Evolutionary conservation across 441 rosid species (phyloP), one percentile per base, ranked within the genome.

Genomic region (Raphanus hybrid): DNA sequence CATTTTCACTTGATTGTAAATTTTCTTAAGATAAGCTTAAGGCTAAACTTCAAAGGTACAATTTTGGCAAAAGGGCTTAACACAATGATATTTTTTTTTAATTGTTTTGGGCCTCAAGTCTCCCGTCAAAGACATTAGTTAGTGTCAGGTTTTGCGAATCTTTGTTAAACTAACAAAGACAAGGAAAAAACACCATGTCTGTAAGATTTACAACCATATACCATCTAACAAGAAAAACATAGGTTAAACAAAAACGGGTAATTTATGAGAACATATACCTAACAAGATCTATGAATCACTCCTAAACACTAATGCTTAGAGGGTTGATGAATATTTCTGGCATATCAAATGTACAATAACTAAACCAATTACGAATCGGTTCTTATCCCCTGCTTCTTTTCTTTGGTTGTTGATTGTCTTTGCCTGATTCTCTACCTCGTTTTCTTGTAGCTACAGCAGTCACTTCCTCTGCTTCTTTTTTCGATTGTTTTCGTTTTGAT

Each of bases 401-500:
- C 50, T 54, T 80, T 66, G 78, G 77, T 35, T 75, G 87, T 78
- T 85, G 84, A 76, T 80, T 73, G 4, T 86, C 48, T 55, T 79
- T 69, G 52, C 67, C 60, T 3, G 67, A 35, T 16, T 83, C 88
- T 37, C 86, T 83, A 3, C 83, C 75, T 11, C 88, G 90, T 80
- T 90, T 90, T 61, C 79, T 82, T 0, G 77, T 78, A 32, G 67
- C 54, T 23, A 37, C 76, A 34, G 26, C 59, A 75, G 64, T 18
- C 69, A 29, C 63, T 73, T 60, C 70, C 9, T 72, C 77, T 20
- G 29, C 81, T 65, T 43, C 79, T 73, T 84, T 86, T 85, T 85
- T 87, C 0, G 82, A 45, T 52, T 86, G 87, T 75, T 84, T 41
- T 75, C 75, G 80, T 80, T 84, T 91, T 4, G 80, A 67, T n/a